Conservation (phyloP, 148 eudicot genomes). For the Persicaria maculosa region DNA sequence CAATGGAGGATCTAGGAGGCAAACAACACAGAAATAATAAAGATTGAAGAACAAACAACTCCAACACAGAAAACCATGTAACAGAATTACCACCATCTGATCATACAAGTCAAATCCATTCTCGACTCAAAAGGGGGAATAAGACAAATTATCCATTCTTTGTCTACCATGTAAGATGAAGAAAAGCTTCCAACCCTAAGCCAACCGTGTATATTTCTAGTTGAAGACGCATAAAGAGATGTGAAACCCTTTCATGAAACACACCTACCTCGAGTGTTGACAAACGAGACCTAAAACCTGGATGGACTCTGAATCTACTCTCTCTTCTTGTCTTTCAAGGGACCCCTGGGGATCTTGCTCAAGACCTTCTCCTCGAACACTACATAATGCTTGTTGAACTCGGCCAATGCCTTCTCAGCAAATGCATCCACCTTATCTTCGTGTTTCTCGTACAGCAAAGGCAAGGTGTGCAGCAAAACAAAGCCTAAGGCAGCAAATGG, state of each 20-base stretch:
- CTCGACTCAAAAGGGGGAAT: neutral
- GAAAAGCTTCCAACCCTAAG: slow-evolving; percentile 2
- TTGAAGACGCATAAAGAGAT: slow-evolving; percentile 3
- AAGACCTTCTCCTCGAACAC: slow-evolving; percentile 68
- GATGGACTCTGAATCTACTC: neutral
- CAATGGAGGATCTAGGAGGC: too few relatives aligned
- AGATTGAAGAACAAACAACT: neutral
- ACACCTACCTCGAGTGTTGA: neutral
- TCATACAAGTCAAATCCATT: neutral
- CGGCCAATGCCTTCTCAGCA: slow-evolving; percentile 68
- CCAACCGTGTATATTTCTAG: neutral
- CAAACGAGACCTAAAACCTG: neutral
- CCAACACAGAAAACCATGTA: neutral
- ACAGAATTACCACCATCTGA: neutral
- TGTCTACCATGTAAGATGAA: neutral
- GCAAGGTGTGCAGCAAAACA: slow-evolving; percentile 69
- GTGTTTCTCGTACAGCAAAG: slow-evolving; percentile 72
- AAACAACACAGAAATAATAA: neutral
- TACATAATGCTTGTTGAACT: slow-evolving; percentile 78
- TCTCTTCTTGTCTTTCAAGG: slow-evolving; percentile 57
- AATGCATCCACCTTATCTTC: slow-evolving; percentile 76
- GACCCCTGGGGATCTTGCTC: slow-evolving; percentile 71
- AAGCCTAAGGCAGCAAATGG: slow-evolving; percentile 27
- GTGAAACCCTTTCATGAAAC: slow-evolving; percentile 2
- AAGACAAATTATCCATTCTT: neutral